Evolutionary conservation across 108 stramenopile species (phyloP).

Genomic region (Seminavis robusta): DNA sequence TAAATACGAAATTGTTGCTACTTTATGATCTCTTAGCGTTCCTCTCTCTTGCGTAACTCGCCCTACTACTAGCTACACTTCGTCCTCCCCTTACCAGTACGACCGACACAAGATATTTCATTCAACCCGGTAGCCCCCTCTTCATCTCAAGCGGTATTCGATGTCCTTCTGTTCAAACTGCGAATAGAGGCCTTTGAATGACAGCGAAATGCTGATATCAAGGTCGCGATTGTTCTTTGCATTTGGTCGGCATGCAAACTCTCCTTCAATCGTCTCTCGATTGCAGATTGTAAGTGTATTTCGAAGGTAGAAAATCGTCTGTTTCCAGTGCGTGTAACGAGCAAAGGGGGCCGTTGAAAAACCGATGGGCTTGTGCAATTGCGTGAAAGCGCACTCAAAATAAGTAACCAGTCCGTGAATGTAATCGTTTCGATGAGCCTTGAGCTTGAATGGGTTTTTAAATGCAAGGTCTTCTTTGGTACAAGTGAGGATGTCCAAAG

Average conservation of each 20-base stretch:
- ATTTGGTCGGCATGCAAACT: constrained; percentile 68
- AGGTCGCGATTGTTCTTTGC: constrained; percentile 66
- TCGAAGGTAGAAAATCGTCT: constrained; percentile 81
- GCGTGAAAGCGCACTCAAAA: constrained; percentile 95
- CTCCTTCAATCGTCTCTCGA: constrained; percentile 58
- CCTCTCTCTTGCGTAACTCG: too few species aligned
- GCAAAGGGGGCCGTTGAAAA: constrained; percentile 93
- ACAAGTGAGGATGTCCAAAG: constrained; percentile 87
- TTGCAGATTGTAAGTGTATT: constrained; percentile 58
- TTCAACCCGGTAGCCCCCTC: too few species aligned
- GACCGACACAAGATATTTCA: too few species aligned
- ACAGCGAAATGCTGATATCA: constrained; percentile 58
- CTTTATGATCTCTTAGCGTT: too few species aligned
- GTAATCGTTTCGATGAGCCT: constrained; percentile 75
- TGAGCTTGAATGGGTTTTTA: constrained; percentile 58
- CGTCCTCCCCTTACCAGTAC: too few species aligned
- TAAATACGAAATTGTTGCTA: too few species aligned
- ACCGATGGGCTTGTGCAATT: constrained; percentile 91
- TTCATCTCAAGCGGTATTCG: constrained; percentile 70
- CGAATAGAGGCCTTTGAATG: constrained; percentile 55
- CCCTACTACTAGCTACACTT: too few species aligned
- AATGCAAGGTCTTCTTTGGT: constrained; percentile 90
- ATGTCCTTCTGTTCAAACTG: constrained; percentile 37
- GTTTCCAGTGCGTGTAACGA: constrained; percentile 98
- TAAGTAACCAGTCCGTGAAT: constrained; percentile 92